Evolutionary conservation across 805 yeast genomes (phyloP).

Genomic region (Cyberlindnera mycetangii): DNA sequence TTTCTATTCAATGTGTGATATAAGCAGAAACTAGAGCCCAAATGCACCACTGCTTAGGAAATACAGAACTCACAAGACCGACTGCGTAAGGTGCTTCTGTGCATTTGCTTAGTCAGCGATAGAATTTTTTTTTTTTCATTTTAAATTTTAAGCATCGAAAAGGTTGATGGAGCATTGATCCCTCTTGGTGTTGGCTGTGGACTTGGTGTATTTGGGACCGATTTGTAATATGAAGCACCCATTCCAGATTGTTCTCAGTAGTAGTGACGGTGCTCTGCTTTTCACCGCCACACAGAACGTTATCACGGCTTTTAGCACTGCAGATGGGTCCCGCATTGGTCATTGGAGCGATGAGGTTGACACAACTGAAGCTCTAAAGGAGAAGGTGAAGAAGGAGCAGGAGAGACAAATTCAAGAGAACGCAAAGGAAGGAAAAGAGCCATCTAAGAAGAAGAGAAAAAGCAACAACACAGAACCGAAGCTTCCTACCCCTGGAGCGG

Average conservation of each 20-base stretch:
- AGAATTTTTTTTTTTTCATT: not conserved
- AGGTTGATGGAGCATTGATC: not conserved
- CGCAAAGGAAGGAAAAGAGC: conserved; percentile 35
- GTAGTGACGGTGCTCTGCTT: conserved; percentile 42
- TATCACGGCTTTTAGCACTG: conserved; percentile 48
- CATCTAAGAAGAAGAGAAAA: conserved; percentile 34
- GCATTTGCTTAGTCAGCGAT: not conserved
- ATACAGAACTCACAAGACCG: not conserved
- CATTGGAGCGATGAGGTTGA: conserved; percentile 63
- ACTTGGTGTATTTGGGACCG: no score
- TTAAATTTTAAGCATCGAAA: no score
- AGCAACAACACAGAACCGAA: conserved; percentile 42
- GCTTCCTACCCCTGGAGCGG: conserved; percentile 61
- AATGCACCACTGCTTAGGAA: not conserved
- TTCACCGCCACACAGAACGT: conserved; percentile 58
- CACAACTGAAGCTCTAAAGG: conserved; percentile 41
- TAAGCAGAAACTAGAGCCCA: no score
- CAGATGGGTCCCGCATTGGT: conserved; percentile 44
- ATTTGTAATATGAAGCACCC: conserved; percentile 60
- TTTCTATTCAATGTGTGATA: no score
- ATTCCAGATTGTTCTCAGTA: conserved; percentile 53
- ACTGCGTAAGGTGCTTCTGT: not conserved
- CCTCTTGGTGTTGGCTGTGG: no score
- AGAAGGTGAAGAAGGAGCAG: conserved; percentile 43
- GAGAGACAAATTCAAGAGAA: conserved; percentile 29